Evolutionary conservation across 164 flowering plant species (phyloP).

Genomic region (Cinnamomum chago): DNA sequence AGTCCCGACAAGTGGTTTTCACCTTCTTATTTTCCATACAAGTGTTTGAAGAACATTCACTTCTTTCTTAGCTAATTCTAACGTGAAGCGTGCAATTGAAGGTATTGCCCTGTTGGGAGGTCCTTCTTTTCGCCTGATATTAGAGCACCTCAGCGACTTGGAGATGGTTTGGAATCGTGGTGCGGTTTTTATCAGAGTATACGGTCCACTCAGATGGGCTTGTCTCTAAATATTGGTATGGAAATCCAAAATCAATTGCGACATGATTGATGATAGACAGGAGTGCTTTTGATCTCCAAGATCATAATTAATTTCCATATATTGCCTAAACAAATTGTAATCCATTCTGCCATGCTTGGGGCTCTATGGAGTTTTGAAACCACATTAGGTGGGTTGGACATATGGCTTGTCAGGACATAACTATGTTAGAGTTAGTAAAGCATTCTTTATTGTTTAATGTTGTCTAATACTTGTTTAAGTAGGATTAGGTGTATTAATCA

Average conservation of each 20-base stretch:
- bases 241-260: neutral
- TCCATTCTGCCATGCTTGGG: neutral
- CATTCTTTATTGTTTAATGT: no score
- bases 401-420: no score
- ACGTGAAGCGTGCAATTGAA: slow-evolving; percentile 15
- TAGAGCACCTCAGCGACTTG: slow-evolving; percentile 67
- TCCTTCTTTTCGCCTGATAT: slow-evolving; percentile 83
- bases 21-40: neutral
- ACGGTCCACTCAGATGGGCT: slow-evolving; percentile 95
- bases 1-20: neutral
- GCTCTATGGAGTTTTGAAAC: neutral
- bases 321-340: neutral
- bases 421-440: no score
- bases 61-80: neutral
- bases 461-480: no score
- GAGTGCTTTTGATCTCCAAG: neutral
- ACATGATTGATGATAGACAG: no score
- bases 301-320: no score
- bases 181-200: slow-evolving; percentile 96
- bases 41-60: neutral
- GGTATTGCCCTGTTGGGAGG: slow-evolving; percentile 77
- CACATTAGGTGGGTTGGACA: neutral
- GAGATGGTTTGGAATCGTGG: slow-evolving; percentile 91
- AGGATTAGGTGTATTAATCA: no score
- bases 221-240: slow-evolving; percentile 84